Base-by-base conservation (phyloP, 345 rosid species). In the Populus alba region DNA sequence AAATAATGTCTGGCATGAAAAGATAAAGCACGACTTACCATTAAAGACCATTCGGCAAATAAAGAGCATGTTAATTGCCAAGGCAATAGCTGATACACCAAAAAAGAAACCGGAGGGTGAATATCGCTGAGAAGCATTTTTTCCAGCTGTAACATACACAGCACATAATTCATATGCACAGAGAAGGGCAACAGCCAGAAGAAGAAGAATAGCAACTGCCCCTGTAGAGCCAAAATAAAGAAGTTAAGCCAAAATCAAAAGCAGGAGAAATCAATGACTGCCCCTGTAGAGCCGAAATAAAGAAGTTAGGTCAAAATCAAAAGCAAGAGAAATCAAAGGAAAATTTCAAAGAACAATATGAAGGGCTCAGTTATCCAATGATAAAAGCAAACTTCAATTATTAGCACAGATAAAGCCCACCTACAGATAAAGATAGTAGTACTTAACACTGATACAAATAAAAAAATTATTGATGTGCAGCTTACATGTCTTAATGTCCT, bases 91-190 rank as follows among this genome's bases (percentile, higher is more conserved):
- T 17, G 99, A 94, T 69, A 97, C 97, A 75, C 99, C 99, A 74
- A 97, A 97, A 85, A 97, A 94, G 91, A 97, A 94, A 77, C 99
- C 99, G 71, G 98, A 97, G 57, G 97, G 94, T 71, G 99, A 97
- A 87, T 94, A 96, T 53, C 88, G 91, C 86, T 90, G 91, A 23
- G 99, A 92, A 74, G 98, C 97, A 83, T 85, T 87, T 20, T 86
- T 87, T 77, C 98, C 92, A 79, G 97, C 94, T 37, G 97, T 94
- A 68, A 97, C 97, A 86, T 97, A 96, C 68, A 96, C 97, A 81
- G 98, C 99, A 85, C 97, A 94, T 53, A 96, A 92, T 83, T 96
- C 99, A 83, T 96, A 96, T 53, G 97, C 97, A 78, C 99, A 96
- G 61, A 96, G 97, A 68, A 96, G 84, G 62, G 92, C 92, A 80